These are phyloP conservation scores for Vigna hirtella DNA, from an alignment of 306 rosid genomes.

Conservation along the genomic window DNA sequence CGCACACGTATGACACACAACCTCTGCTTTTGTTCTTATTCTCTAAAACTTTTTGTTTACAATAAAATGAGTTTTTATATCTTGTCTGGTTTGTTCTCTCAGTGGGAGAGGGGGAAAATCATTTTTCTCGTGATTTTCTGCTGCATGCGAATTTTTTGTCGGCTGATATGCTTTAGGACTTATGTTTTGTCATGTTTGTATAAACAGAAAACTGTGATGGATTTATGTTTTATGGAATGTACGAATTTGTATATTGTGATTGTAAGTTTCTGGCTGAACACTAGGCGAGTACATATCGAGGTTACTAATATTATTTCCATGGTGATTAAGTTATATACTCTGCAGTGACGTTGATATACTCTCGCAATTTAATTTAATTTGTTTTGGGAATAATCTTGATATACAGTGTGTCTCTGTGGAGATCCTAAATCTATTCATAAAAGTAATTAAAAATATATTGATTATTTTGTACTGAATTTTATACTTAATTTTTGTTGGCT, in stretches of 20 bases:
- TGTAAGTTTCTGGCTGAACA: conserved; percentile 18
- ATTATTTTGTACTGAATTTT: conserved; percentile 19
- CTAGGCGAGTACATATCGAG: background rate
- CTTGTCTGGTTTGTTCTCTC: conserved; percentile 21
- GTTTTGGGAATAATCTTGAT: conserved; percentile 21
- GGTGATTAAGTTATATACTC: conserved; percentile 10
- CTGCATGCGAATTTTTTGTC: conserved; percentile 40
- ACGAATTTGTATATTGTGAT: background rate
- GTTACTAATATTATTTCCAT: conserved; percentile 13
- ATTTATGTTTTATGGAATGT: conserved; percentile 5
- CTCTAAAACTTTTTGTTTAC: background rate
- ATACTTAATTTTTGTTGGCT: conserved; percentile 16
- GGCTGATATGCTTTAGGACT: conserved; percentile 9
- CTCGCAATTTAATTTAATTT: background rate
- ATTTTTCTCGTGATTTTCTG: conserved; percentile 26
- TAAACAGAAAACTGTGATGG: background rate
- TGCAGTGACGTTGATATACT: conserved; percentile 22
- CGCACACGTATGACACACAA: too few relatives aligned
- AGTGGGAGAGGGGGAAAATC: background rate
- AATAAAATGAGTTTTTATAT: background rate
- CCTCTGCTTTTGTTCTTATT: background rate
- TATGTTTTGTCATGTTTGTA: conserved; percentile 32
- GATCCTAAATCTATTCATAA: background rate
- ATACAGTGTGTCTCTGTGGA: conserved; percentile 6
- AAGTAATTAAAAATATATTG: background rate